Evolutionary conservation across 2,329 filamentous ascomycete species (phyloP).

Genomic region (Fusarium acutatum): DNA sequence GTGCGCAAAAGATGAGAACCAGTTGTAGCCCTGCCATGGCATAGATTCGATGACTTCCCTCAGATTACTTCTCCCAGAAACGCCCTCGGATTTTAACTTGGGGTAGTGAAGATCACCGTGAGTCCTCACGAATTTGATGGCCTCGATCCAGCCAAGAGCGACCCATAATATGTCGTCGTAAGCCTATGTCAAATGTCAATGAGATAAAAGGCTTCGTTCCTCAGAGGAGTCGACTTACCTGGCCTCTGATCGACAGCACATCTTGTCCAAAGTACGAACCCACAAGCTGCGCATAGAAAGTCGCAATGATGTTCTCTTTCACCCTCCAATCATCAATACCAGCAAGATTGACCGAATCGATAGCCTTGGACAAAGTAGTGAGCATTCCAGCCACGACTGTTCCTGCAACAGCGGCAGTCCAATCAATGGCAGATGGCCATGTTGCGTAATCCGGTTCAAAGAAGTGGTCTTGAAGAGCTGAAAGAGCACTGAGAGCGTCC

Average conservation of each 20-base stretch:
- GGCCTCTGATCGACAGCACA: conserved; percentile 73
- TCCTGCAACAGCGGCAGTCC: conserved; percentile 87
- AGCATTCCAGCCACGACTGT: conserved; percentile 81
- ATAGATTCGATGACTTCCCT: conserved; percentile 50
- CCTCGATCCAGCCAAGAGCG: conserved; percentile 88
- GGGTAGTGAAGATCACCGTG: conserved; percentile 72
- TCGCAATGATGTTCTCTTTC: conserved; percentile 82
- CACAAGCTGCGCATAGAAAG: conserved; percentile 79
- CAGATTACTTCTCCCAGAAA: conserved; percentile 35
- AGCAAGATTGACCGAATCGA: conserved; percentile 50
- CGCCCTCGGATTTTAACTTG: neutral
- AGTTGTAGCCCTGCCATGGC: conserved; percentile 80
- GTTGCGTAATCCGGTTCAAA: conserved; percentile 80
- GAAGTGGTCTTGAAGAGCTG: conserved; percentile 79
- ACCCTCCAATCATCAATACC: conserved; percentile 55
- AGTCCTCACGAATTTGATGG: conserved; percentile 76
- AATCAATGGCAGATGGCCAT: conserved; percentile 90
- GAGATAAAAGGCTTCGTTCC: neutral
- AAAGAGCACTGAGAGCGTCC: conserved; percentile 70
- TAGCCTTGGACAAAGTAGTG: conserved; percentile 72
- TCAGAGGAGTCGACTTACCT: conserved; percentile 45
- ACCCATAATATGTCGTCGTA: conserved; percentile 98
- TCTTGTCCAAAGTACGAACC: conserved; percentile 90
- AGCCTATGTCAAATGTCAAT: conserved; percentile 60
- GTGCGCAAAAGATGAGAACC: conserved; percentile 80